Conservation (phyloP, 1,284 basidiomycete genomes). For the Naganishia liquefaciens region DNA sequence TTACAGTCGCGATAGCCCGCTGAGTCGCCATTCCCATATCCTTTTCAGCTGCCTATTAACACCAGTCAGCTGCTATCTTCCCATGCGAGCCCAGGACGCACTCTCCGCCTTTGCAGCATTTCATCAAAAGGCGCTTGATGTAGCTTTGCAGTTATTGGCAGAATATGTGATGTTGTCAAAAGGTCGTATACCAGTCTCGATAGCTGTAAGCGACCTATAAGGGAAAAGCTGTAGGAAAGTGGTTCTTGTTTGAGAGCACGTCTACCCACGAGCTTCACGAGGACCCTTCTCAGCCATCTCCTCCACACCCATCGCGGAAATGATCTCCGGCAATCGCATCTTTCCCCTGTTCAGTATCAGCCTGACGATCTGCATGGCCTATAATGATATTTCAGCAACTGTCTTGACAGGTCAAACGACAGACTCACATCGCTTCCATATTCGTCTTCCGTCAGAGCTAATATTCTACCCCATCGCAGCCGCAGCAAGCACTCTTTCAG, state of each 20-base stretch:
- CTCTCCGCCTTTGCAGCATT: conserved; percentile 29
- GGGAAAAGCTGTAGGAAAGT: neutral
- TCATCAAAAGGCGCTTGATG: conserved; percentile 35
- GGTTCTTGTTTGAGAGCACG: too few species aligned
- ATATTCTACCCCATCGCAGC: conserved; percentile 73
- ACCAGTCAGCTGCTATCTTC: neutral
- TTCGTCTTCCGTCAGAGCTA: conserved; percentile 69
- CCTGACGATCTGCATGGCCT: conserved; percentile 75
- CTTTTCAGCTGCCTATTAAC: conserved; percentile 35
- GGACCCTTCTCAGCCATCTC: conserved; percentile 45
- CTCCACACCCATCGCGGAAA: conserved; percentile 59
- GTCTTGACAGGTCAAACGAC: neutral
- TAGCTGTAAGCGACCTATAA: conserved; percentile 23
- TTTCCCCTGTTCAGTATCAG: conserved; percentile 82
- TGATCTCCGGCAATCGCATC: conserved; percentile 71
- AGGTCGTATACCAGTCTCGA: conserved; percentile 29
- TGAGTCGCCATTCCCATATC: conserved; percentile 50
- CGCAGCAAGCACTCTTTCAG: conserved; percentile 74
- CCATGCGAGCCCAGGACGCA: conserved; percentile 6
- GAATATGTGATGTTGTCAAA: conserved; percentile 29
- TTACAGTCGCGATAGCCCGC: conserved; percentile 48
- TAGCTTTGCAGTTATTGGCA: conserved; percentile 32
- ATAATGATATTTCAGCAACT: conserved; percentile 13
- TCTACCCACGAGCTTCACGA: conserved; percentile 29
- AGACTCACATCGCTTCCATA: conserved; percentile 68